Percentiles rank a stretch among this genome's conserved stretches.
These are phyloP conservation scores for Cryptosporidium meleagridis DNA, from an alignment of 169 alveolate species.

Conservation along the genomic window DNA sequence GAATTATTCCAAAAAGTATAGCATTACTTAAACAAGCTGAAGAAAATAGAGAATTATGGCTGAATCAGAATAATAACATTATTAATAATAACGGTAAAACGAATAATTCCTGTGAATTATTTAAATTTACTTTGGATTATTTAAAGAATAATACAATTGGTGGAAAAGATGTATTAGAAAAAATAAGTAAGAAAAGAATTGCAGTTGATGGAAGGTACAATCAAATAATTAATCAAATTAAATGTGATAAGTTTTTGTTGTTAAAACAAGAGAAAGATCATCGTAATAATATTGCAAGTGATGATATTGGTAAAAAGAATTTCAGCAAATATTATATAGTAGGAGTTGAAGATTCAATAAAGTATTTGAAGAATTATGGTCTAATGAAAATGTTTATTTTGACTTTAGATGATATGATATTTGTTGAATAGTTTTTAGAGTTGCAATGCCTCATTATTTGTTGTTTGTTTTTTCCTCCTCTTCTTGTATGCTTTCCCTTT, in stretches of 20 bases:
- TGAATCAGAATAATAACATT: not conserved
- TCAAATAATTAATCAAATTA: not conserved
- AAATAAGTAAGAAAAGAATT: not conserved
- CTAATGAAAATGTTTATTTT: not conserved
- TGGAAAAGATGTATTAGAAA: conserved; percentile 30
- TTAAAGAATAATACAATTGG: conserved; percentile 43
- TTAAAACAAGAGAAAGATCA: not conserved
- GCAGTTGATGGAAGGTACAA: not conserved
- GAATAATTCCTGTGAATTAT: not conserved
- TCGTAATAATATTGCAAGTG: not conserved
- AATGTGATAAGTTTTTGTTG: not conserved
- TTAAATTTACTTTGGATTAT: conserved; percentile 23
- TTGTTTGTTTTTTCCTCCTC: too few species aligned
- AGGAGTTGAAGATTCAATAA: not conserved
- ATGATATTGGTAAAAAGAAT: not conserved
- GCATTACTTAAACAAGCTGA: conserved; percentile 34
- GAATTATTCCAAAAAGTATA: conserved; percentile 26
- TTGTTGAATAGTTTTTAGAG: not conserved
- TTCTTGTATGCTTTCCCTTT: too few species aligned
- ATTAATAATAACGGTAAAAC: not conserved
- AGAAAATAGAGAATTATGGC: conserved; percentile 21
- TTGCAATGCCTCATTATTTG: not conserved
- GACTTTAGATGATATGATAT: not conserved
- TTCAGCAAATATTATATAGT: not conserved
- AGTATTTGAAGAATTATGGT: not conserved